Percentiles rank a stretch among this genome's conserved stretches.
These are phyloP conservation scores for Backusella parvicylindrica DNA, from an alignment of 192 early-diverging fungal species.

Conservation along the genomic window DNA sequence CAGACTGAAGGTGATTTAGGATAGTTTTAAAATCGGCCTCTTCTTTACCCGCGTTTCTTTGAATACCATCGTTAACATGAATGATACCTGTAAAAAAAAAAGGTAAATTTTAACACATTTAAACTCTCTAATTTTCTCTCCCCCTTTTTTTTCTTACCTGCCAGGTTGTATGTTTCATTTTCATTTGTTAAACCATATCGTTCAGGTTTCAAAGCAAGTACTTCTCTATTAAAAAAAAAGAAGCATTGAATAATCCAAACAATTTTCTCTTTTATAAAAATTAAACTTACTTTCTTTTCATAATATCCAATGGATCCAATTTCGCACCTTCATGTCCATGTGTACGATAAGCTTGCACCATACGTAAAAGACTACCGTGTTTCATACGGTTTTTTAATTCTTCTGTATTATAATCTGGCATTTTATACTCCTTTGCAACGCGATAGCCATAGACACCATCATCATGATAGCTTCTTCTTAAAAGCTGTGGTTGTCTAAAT, in stretches of 20 bases:
- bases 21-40: slow-evolving; percentile 68
- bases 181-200: slow-evolving; percentile 75
- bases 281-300: slow-evolving; percentile 57
- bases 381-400: slow-evolving; percentile 82
- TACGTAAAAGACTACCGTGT: slow-evolving; percentile 80
- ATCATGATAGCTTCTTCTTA: slow-evolving; percentile 60
- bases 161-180: slow-evolving; percentile 56
- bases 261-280: not conserved
- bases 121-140: not conserved
- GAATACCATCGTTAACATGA: slow-evolving; percentile 54
- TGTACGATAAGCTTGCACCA: slow-evolving; percentile 76
- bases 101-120: no score
- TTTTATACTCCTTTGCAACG: slow-evolving; percentile 59
- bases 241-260: not conserved
- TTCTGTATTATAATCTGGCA: slow-evolving; percentile 77
- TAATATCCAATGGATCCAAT: slow-evolving; percentile 83
- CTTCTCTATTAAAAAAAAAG: slow-evolving; percentile 21
- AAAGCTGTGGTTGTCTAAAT: not conserved
- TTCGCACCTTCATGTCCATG: slow-evolving; percentile 81
- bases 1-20: slow-evolving; percentile 62
- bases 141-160: slow-evolving; percentile 45
- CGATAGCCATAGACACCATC: slow-evolving; percentile 87
- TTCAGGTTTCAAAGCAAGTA: slow-evolving; percentile 75
- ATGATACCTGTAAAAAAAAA: no score
- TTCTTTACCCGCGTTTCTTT: slow-evolving; percentile 39